These are phyloP conservation scores for Dactylellina drechsleri DNA, from an alignment of 2,329 filamentous ascomycete species.

Conservation along the genomic window DNA sequence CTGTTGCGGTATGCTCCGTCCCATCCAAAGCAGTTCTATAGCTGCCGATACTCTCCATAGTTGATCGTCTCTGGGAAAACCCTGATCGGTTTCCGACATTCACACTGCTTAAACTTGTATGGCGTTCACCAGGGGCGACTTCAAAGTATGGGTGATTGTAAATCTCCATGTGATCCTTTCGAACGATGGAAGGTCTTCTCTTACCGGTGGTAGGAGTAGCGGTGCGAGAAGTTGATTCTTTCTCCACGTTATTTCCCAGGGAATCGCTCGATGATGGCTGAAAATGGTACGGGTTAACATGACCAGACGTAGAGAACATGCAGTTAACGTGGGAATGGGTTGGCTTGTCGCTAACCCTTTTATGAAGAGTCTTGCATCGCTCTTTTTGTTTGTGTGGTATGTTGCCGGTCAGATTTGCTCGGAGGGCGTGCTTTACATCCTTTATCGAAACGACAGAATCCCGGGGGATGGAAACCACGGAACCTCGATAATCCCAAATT, in stretches of 20 bases:
- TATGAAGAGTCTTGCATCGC: slow-evolving; percentile 1
- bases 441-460: slow-evolving; percentile 32
- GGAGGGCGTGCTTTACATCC: slow-evolving; percentile 35
- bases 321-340: slow-evolving; percentile 18
- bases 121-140: slow-evolving; percentile 34
- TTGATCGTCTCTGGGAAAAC: slow-evolving; percentile 15
- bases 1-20: slow-evolving; percentile 12
- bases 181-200: slow-evolving; percentile 34
- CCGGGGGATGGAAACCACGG: slow-evolving; percentile 31
- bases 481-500: slow-evolving; percentile 39
- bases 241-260: not conserved
- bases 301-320: slow-evolving; percentile 25
- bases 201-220: slow-evolving; percentile 7
- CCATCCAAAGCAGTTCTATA: slow-evolving; percentile 44
- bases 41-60: slow-evolving; percentile 38
- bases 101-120: slow-evolving; percentile 39
- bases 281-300: slow-evolving; percentile 22
- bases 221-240: slow-evolving; percentile 7
- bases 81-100: slow-evolving; percentile 17
- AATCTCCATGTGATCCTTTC: slow-evolving; percentile 43
- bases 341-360: slow-evolving; percentile 12
- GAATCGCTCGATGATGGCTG: not conserved
- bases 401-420: slow-evolving; percentile 44
- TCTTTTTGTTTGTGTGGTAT: slow-evolving; percentile 6
- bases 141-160: slow-evolving; percentile 52